Percentiles rank a stretch among this genome's conserved stretches.
These are phyloP conservation scores for Naganishia sp. DNA, from an alignment of 1,284 basidiomycete genomes.

Conservation along the genomic window DNA sequence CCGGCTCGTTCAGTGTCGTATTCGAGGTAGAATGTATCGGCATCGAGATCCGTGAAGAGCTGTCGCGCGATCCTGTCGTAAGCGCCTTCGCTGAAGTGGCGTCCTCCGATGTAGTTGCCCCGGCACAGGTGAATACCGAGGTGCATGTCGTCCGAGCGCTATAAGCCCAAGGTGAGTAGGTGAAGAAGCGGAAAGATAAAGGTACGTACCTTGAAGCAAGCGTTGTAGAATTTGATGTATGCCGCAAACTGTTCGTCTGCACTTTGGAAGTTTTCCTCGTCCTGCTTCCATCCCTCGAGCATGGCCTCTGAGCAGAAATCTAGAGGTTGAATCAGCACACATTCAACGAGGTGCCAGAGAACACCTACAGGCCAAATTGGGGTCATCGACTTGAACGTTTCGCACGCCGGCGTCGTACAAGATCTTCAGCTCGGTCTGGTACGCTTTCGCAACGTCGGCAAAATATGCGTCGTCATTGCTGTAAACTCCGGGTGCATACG, in stretches of 20 bases:
- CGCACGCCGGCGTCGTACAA: slow-evolving; percentile 65
- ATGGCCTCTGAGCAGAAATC: slow-evolving; percentile 44
- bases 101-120: slow-evolving; percentile 71
- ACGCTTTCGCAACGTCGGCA: slow-evolving; percentile 55
- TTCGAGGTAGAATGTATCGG: slow-evolving; percentile 73
- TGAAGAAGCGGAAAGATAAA: background rate
- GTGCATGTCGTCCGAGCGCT: slow-evolving; percentile 65
- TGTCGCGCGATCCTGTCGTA: slow-evolving; percentile 71
- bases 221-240: slow-evolving; percentile 71
- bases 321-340: slow-evolving; percentile 57
- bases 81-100: slow-evolving; percentile 70
- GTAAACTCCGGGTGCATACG: slow-evolving; percentile 41
- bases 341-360: slow-evolving; percentile 57
- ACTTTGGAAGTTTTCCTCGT: slow-evolving; percentile 64
- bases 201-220: slow-evolving; percentile 58
- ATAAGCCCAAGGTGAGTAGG: background rate
- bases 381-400: slow-evolving; percentile 33
- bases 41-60: slow-evolving; percentile 70
- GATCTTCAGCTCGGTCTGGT: slow-evolving; percentile 69
- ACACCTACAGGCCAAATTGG: slow-evolving; percentile 45
- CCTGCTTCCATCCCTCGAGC: slow-evolving; percentile 55
- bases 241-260: slow-evolving; percentile 65
- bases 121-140: slow-evolving; percentile 74
- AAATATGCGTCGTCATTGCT: slow-evolving; percentile 34
- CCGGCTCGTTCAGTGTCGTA: slow-evolving; percentile 73